Percentiles rank a stretch among this genome's conserved stretches.
Conservation (phyloP, 306 rosid genomes). For the Cotoneaster glaucophyllus region DNA sequence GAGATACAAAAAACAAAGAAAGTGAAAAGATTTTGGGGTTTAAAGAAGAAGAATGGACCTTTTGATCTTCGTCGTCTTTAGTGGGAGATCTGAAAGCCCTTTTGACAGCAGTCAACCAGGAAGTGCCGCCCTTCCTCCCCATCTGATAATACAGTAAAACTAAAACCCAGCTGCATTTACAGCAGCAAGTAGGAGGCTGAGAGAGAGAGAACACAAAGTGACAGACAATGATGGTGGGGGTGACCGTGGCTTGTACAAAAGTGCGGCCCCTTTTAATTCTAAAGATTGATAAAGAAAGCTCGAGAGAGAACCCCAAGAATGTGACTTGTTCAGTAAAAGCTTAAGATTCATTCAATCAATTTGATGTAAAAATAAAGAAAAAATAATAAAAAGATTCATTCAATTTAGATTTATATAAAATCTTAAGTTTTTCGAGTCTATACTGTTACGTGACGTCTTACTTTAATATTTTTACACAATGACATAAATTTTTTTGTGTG, state of each 20-base stretch:
- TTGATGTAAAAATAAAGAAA: no score
- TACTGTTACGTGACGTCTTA: no score
- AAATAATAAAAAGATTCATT: no score
- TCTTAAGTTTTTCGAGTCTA: no score
- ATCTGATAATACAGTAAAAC: conserved; percentile 46
- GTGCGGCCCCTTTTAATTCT: conserved; percentile 17
- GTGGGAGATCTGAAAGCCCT: conserved; percentile 99
- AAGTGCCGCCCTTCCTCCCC: conserved; percentile 90
- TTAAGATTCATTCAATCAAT: conserved; percentile 15
- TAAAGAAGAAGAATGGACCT: conserved; percentile 29
- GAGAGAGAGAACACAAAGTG: conserved; percentile 11
- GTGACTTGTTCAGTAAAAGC: conserved; percentile 4
- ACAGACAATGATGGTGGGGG: conserved; percentile 27
- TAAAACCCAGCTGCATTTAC: conserved; percentile 49
- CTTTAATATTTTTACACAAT: no score
- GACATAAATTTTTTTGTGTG: no score
- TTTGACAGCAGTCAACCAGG: conserved; percentile 97
- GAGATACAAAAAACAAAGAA: not conserved
- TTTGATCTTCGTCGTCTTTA: conserved; percentile 76
- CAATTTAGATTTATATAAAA: no score
- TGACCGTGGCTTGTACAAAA: conserved; percentile 17
- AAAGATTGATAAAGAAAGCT: conserved; percentile 7
- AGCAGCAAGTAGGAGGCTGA: conserved; percentile 15
- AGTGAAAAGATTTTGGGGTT: not conserved
- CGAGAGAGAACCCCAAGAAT: conserved; percentile 7